Evolutionary conservation across 148 eudicot species (phyloP), one percentile per base, ranked within the genome.

Genomic region (Cornus suecica): DNA sequence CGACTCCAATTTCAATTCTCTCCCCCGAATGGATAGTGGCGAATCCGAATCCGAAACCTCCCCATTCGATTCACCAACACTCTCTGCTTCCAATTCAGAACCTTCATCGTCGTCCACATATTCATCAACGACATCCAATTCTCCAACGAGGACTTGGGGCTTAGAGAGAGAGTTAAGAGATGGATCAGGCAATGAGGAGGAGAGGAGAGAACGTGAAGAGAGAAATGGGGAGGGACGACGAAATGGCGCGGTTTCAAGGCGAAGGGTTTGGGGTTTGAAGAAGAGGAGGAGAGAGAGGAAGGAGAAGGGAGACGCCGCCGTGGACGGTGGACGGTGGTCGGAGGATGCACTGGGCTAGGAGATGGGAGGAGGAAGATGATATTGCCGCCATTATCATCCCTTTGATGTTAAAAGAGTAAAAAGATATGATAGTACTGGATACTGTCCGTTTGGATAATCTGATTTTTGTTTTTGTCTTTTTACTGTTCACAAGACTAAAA

Each of bases 361-460:
- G 68, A 5, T 75, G 63, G 18, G 56, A 18, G 15, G 79, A 80
- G 11, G 83, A 80, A 52, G 60, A 66, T 18, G 72, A 58, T 24
- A 75, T 25, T 23, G 22, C 42, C 45, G 71, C 77, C 77, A 75
- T 75, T 58, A 58, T 20, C 20, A 22, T 20, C 20, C 4, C 62
- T 58, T 58, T n/a, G 62, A 8, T 37, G 42, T 37, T n/a, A n/a
- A n/a, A n/a, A n/a, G n/a, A n/a, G n/a, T n/a, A n/a, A n/a, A n/a
- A n/a, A n/a, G n/a, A n/a, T n/a, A n/a, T n/a, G n/a, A n/a, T n/a
- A n/a, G n/a, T n/a, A n/a, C n/a, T n/a, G n/a, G n/a, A n/a, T n/a
- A n/a, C n/a, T n/a, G n/a, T n/a, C n/a, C n/a, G n/a, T n/a, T n/a
- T n/a, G n/a, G n/a, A n/a, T n/a, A n/a, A n/a, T n/a, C n/a, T n/a